Evolutionary conservation across 208 protist species (phyloP), one percentile per base, ranked within the genome.

Genomic region (Herpetomonas samuelpessoai): DNA sequence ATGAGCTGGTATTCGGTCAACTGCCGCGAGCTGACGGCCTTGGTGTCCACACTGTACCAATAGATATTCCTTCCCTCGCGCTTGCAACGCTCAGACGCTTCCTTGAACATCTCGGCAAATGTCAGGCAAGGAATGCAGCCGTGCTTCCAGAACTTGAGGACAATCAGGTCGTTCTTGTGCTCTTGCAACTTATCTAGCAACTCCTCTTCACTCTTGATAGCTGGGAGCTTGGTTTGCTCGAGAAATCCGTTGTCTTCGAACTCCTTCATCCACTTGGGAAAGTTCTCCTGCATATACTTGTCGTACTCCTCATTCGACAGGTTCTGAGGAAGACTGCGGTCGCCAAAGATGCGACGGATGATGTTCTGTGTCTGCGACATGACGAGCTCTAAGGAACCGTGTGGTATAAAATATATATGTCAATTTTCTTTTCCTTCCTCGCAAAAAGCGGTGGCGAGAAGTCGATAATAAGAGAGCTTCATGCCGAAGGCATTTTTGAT

Each of bases 141-240:
- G 51, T 93, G 85, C 65, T 97, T 97, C 90, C 92, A 97, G 58
- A 79, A 97, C 60, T 97, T 97, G 56, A 97, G 79, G 38, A 97
- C 88, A 71, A 97, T 76, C 24, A 97, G 58, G 54, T 97, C 88
- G 62, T 93, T 58, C 56, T 85, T 81, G 74, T 97, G 88, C 69
- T 95, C 69, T 57, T 84, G 67, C 19, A 97, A 77, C 53, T 92
- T 95, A n/a, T 74, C 48, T 7, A 96, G 61, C 7, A 97, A 72
- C 46, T 94, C 89, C 45, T 93, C 82, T 56, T 97, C 89, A 53
- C 71, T 88, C 46, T 74, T 70, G 60, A 97, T 95, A 25, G 81
- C 45, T 2, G 85, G 82, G 28, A 97, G 49, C 59, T 92, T 91
- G 24, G 87, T 97, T 57, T 83, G 66, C 39, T 97, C 83, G 4